Percentiles rank a stretch among this genome's conserved stretches.
Evolutionary conservation across 1,284 basidiomycete genomes (phyloP).

Genomic region (Bjerkandera adusta): DNA sequence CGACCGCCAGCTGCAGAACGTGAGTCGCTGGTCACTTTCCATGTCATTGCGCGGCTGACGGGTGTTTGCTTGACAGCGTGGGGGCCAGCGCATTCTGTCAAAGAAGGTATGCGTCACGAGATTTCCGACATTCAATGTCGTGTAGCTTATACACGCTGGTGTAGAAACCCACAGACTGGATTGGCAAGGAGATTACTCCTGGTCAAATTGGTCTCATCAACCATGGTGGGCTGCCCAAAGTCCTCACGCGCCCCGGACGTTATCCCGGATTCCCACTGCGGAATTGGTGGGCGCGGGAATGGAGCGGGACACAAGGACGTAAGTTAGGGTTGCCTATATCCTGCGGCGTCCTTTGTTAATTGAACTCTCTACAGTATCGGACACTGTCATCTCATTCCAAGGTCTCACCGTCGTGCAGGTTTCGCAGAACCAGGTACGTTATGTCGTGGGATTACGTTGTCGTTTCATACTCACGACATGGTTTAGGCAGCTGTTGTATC

Average conservation of each 20-base stretch:
- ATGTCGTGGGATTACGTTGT: not conserved
- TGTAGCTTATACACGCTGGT: too few species aligned
- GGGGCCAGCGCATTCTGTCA: constrained; percentile 45
- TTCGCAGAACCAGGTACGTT: constrained; percentile 62
- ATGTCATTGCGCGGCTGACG: not conserved
- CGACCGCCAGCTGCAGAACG: constrained; percentile 54
- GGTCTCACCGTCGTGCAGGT: constrained; percentile 79
- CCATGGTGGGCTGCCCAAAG: constrained; percentile 75
- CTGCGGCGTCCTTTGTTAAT: not conserved
- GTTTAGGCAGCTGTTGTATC: constrained; percentile 68
- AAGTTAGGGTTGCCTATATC: constrained; percentile 26
- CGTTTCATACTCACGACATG: not conserved
- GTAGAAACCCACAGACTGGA: constrained; percentile 62
- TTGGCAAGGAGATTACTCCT: constrained; percentile 64
- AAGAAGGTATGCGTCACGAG: constrained; percentile 30
- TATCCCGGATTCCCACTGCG: constrained; percentile 73
- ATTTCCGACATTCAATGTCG: not conserved
- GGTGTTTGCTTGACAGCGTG: constrained; percentile 38
- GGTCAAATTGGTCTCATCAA: constrained; percentile 69
- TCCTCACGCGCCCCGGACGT: constrained; percentile 67
- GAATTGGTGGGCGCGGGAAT: constrained; percentile 79
- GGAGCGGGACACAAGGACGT: constrained; percentile 66
- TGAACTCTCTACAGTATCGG: constrained; percentile 55
- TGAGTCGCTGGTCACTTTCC: constrained; percentile 24
- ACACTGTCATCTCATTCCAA: constrained; percentile 74